These are phyloP conservation scores for Curvularia lunata DNA, from an alignment of 2,329 filamentous ascomycete genomes.

Conservation along the genomic window DNA sequence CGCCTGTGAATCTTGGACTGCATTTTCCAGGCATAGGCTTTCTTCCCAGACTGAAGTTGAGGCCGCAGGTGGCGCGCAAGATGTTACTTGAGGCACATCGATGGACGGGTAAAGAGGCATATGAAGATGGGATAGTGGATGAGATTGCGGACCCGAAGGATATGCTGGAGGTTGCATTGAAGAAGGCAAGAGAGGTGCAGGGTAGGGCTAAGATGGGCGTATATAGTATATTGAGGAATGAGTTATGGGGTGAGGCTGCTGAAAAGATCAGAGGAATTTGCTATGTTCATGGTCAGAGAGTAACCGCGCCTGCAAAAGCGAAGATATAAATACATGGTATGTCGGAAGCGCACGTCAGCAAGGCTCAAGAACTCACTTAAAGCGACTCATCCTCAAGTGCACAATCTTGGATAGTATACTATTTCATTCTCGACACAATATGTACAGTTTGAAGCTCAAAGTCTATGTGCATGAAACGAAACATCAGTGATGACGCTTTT, in stretches of 20 bases:
- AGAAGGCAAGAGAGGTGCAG: conserved; percentile 53
- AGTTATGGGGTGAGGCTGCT: conserved; percentile 62
- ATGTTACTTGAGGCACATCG: conserved; percentile 63
- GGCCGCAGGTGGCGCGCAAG: conserved; percentile 59
- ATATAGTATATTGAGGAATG: conserved; percentile 59
- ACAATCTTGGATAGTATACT: background rate
- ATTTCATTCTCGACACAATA: background rate
- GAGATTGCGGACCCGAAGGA: conserved; percentile 54
- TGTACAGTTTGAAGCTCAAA: background rate
- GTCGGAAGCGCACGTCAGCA: background rate
- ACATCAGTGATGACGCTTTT: background rate
- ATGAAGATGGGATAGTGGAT: conserved; percentile 62
- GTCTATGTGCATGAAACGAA: background rate
- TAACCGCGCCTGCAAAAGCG: conserved; percentile 54
- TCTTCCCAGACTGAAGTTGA: conserved; percentile 60
- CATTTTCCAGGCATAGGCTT: conserved; percentile 63
- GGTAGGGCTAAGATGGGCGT: conserved; percentile 57
- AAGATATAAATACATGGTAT: conserved; percentile 49
- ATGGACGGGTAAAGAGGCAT: conserved; percentile 61
- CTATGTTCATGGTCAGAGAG: conserved; percentile 59
- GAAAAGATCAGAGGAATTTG: conserved; percentile 59
- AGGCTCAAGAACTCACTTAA: background rate
- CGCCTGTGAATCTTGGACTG: conserved; percentile 61
- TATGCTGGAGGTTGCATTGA: conserved; percentile 58
- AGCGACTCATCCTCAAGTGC: background rate